Conservation (phyloP, 164 flowering plant genomes). For the Chimonanthus salicifolius region DNA sequence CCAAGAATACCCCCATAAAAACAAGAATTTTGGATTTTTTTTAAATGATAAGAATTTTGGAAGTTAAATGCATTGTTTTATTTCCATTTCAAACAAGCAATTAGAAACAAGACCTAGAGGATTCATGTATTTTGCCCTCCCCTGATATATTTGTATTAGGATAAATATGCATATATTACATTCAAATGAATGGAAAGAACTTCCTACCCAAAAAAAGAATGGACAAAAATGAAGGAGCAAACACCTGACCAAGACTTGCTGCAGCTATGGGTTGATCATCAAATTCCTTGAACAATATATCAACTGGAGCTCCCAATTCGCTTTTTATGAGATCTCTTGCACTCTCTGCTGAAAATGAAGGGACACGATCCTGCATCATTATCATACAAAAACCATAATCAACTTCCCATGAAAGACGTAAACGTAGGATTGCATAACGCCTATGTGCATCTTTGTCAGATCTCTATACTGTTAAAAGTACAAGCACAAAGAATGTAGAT, state of each 20-base stretch:
- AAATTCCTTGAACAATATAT: conserved; percentile 65
- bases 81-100: neutral
- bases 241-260: conserved; percentile 99
- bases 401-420: too few relatives aligned
- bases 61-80: neutral
- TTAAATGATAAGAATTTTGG: too few relatives aligned
- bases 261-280: conserved; percentile 96
- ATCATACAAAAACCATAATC: neutral
- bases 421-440: too few relatives aligned
- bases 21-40: neutral
- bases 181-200: neutral
- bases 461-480: too few relatives aligned
- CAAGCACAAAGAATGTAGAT: too few relatives aligned
- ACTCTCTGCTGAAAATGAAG: conserved; percentile 79
- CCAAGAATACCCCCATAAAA: neutral
- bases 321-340: conserved; percentile 64
- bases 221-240: conserved; percentile 16
- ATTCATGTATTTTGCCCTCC: too few relatives aligned
- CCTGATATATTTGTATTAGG: neutral
- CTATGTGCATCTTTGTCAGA: too few relatives aligned
- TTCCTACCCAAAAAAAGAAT: too few relatives aligned
- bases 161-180: neutral
- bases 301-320: conserved; percentile 78
- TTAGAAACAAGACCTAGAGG: neutral
- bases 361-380: conserved; percentile 78